phyloP scores from a whole-genome alignment of 441 rosid species.

The Adansonia gregorii region DNA sequence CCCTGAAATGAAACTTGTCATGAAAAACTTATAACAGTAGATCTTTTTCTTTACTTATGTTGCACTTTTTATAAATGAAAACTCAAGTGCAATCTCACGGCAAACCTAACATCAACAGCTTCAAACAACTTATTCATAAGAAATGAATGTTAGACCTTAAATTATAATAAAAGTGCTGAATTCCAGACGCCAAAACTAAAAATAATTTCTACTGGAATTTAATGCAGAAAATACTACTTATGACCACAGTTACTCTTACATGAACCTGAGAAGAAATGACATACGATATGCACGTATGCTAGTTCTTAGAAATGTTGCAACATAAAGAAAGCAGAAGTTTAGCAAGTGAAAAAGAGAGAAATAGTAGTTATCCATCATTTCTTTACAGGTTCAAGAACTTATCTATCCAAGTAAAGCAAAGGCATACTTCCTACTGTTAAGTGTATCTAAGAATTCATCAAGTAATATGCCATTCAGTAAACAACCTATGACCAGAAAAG shows the following conservation, averaged over 20 bases:
- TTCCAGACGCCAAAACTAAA: not conserved
- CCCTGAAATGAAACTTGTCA: constrained; percentile 58
- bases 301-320: constrained; percentile 5
- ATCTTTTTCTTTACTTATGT: not conserved
- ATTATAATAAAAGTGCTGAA: not conserved
- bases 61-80: not conserved
- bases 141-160: not conserved
- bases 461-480: not conserved
- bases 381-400: not conserved
- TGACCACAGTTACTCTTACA: not conserved
- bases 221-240: not conserved
- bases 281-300: not conserved
- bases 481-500: not conserved
- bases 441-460: not conserved
- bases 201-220: not conserved
- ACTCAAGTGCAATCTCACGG: not conserved
- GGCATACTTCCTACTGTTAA: not conserved
- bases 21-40: not conserved
- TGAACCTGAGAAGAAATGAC: not conserved
- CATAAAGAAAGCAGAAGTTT: not conserved
- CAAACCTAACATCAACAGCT: not conserved
- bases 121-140: not conserved
- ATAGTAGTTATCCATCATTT: not conserved
- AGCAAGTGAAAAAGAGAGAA: not conserved
- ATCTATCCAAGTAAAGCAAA: not conserved